Evolutionary conservation across 257 asterid species (phyloP).

Genomic region (Sherardia arvensis): DNA sequence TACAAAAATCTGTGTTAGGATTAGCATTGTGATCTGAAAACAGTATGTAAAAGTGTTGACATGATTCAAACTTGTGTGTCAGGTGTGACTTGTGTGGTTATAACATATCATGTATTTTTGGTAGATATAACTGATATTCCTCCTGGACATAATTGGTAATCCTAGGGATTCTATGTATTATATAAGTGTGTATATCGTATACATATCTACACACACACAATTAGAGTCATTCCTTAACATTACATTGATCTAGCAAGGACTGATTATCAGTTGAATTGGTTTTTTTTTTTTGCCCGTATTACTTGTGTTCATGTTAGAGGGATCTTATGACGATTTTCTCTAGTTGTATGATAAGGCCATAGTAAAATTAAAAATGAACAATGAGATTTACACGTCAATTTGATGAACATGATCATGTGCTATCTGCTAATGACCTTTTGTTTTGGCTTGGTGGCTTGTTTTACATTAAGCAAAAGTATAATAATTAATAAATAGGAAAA

Average conservation of each 20-base stretch:
- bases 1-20: background rate
- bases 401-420: background rate
- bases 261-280: background rate
- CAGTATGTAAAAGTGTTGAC: no score
- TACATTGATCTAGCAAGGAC: background rate
- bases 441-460: background rate
- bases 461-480: no score
- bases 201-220: background rate
- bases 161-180: background rate
- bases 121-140: background rate
- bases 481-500: background rate
- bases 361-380: background rate
- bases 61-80: background rate
- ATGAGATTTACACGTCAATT: background rate
- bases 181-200: background rate
- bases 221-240: background rate
- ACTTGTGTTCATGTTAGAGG: background rate
- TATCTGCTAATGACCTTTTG: background rate
- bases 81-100: background rate
- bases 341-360: background rate
- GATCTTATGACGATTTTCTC: background rate
- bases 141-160: background rate
- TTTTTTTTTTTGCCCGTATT: background rate
- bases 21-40: background rate
- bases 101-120: background rate